Conservation (phyloP, 2,329 filamentous ascomycete genomes). For the Emmonsia crescens region DNA sequence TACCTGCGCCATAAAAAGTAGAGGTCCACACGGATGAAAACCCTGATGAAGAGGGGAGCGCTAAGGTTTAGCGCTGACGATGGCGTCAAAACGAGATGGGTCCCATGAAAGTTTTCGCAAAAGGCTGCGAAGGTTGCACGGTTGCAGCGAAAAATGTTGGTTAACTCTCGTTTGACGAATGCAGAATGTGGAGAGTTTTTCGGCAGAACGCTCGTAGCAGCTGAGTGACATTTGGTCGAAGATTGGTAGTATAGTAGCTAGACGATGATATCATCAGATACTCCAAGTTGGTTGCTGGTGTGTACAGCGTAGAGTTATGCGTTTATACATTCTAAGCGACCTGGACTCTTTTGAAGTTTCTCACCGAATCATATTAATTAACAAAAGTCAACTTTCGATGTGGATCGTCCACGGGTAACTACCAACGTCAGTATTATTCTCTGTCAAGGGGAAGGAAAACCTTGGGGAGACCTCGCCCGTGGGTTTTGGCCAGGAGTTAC, state of each 20-base stretch:
- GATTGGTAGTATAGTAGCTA: background rate
- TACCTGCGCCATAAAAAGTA: background rate
- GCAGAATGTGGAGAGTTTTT: too few relatives aligned
- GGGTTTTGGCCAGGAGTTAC: too few relatives aligned
- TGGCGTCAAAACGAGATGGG: background rate
- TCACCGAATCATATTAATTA: background rate
- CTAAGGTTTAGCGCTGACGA: background rate
- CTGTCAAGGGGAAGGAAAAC: too few relatives aligned
- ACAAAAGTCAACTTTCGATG: background rate
- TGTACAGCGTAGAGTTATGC: too few relatives aligned
- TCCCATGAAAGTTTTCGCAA: background rate
- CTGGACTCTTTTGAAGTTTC: background rate
- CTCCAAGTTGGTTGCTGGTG: background rate
- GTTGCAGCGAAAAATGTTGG: too few relatives aligned
- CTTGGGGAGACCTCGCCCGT: too few relatives aligned
- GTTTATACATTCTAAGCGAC: background rate
- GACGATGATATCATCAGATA: background rate
- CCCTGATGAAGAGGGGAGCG: background rate
- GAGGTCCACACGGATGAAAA: background rate
- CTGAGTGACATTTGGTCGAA: background rate
- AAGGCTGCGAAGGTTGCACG: too few relatives aligned
- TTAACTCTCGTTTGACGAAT: too few relatives aligned
- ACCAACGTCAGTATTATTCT: too few relatives aligned
- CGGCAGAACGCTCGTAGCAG: too few relatives aligned
- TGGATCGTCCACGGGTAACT: background rate